Base-by-base conservation (phyloP, 495 filamentous ascomycete genomes). In the Elasticomyces elasticus region DNA sequence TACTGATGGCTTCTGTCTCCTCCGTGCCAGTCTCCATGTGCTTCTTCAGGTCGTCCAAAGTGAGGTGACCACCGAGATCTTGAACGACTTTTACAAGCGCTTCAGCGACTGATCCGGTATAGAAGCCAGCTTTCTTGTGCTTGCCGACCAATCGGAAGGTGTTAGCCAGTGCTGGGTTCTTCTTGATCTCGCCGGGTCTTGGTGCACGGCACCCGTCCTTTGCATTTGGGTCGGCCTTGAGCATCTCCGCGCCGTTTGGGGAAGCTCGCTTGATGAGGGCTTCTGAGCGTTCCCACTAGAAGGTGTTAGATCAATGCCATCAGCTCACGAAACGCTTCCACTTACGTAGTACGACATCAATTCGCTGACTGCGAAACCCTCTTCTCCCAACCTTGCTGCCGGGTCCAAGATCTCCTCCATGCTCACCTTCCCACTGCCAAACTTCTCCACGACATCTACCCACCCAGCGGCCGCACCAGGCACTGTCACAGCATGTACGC, bases 381-480 rank as follows among this genome's bases (percentile, higher is more conserved):
- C 78, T 66, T 97, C 90, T 0, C 80, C 92, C 11, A 97, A 74
- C 63, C 86, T 79, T 61, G 95, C 89, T 0, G 87, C 92, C 11
- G 92, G 91, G 31, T 71, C 73, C 23, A 98, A 71, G 42, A 97
- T 83, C 64, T 95, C 80, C 62, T 80, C 74, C 68, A 98, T 54
- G 0, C 74, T 79, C 25, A 97, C 54, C 68, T 85, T 94, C 1
- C 88, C 87, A 65, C 88, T 95, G 2, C 92, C 92, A 67, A 97
- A 96, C 44, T 77, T 83, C 69, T 90, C 82, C n/a, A 97, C 76
- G 0, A 82, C 83, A 67, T 98, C 92, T 28, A 86, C 81, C 92
- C 94, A 98, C 1, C 94, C 92, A 6, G 90, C 94, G 11, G 94
- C 81, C 6, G 94, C 89, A 7, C 92, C 92, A 0, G 92, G 92